Percentiles rank a stretch among this genome's conserved stretches.
Conservation (phyloP, 495 filamentous ascomycete species). For the Cryomyces minteri region DNA sequence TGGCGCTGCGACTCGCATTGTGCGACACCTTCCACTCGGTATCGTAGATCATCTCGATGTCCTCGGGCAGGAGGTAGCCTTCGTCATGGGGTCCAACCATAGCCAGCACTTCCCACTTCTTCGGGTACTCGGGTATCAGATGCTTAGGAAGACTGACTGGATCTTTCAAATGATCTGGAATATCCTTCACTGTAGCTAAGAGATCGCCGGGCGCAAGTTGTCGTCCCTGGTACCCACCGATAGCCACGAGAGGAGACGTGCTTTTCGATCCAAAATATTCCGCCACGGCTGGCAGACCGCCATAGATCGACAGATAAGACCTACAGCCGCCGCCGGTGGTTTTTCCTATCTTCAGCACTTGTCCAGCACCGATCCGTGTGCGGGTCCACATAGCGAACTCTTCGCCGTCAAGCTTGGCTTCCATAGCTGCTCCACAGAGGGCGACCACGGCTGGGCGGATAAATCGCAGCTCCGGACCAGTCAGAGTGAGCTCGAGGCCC, state of each 20-base stretch:
- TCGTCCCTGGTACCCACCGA: constrained; percentile 43
- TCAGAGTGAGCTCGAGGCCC: constrained; percentile 38
- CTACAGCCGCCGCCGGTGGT: constrained; percentile 31
- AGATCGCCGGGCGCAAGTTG: constrained; percentile 33
- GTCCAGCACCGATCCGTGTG: constrained; percentile 28
- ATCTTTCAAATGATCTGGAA: constrained; percentile 11
- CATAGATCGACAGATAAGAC: constrained; percentile 37
- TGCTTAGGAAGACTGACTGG: constrained; percentile 20
- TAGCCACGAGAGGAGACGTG: constrained; percentile 32
- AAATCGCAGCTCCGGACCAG: constrained; percentile 39
- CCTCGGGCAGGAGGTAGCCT: constrained; percentile 30
- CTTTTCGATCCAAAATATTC: constrained; percentile 40
- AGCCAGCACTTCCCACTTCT: constrained; percentile 28
- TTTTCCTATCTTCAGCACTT: constrained; percentile 35
- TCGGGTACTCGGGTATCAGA: constrained; percentile 25
- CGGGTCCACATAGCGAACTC: constrained; percentile 34
- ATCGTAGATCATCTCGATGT: constrained; percentile 34
- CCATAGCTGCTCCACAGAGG: constrained; percentile 34
- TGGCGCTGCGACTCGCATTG: constrained; percentile 37
- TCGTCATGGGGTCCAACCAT: constrained; percentile 41
- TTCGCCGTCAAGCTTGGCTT: constrained; percentile 27
- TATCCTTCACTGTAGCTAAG: constrained; percentile 20
- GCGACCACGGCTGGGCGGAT: constrained; percentile 28
- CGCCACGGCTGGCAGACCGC: constrained; percentile 36
- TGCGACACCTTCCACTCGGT: constrained; percentile 38